Conservation (phyloP, 768 basidiomycete genomes). For the Podaxis mareebaensis region DNA sequence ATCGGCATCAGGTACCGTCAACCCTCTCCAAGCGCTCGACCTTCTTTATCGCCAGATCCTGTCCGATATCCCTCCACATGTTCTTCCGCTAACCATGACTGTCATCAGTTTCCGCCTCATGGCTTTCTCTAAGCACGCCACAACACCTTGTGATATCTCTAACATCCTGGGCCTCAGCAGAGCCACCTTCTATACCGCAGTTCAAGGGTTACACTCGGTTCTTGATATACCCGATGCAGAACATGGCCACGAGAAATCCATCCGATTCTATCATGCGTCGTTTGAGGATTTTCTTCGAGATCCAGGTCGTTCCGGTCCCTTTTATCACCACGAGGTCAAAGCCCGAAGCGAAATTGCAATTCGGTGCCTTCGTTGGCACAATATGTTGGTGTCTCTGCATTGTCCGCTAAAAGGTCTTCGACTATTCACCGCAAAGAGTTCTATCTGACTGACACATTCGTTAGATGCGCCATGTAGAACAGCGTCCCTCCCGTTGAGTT, state of each 20-base stretch:
- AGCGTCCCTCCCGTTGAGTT: neutral
- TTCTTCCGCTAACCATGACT: neutral
- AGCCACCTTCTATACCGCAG: neutral
- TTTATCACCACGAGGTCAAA: neutral
- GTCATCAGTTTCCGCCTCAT: neutral
- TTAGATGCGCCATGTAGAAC: neutral
- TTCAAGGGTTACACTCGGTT: neutral
- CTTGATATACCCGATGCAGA: neutral
- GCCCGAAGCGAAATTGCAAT: neutral
- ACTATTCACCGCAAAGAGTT: neutral
- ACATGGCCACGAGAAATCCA: neutral
- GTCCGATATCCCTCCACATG: neutral
- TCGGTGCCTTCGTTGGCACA: neutral
- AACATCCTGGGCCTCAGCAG: neutral
- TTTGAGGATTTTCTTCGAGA: slow-evolving; percentile 10
- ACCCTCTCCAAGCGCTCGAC: neutral
- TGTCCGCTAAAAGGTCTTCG: neutral
- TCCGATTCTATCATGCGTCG: slow-evolving; percentile 7
- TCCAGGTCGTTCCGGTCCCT: neutral
- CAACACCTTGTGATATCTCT: neutral
- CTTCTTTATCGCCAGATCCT: neutral
- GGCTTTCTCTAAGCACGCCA: neutral
- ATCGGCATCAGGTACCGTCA: neutral
- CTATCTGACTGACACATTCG: neutral
- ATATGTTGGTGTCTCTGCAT: neutral